Base-by-base conservation (phyloP, 164 flowering plant genomes). In the Liquidambar formosana region DNA sequence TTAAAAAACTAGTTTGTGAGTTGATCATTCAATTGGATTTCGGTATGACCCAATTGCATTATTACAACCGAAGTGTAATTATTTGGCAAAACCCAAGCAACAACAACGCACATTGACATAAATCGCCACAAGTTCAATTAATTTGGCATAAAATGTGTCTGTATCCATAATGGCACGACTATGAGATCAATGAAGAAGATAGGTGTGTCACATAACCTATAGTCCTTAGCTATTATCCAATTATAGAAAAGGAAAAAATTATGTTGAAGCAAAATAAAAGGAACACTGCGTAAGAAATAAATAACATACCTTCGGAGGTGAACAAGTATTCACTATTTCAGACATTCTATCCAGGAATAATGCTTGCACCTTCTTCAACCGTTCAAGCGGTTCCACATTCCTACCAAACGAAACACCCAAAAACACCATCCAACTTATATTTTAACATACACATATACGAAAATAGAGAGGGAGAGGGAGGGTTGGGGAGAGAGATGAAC, bases 361-460 rank as follows among this genome's bases (percentile, higher is more conserved):
- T 5, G 73, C 65, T n/a, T 83, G 82, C n/a, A 82, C 84, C 62
- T 77, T 79, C 78, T 85, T 86, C 78, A 95, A 69, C 68, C 78
- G 78, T 57, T 80, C 88, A 47, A 86, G 60, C 0, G 97, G 98
- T 71, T 88, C 68, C 3, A 96, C 97, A 70, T 87, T 84, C 88
- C 99, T 94, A 75, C n/a, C 15, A 44, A 28, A 4, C 10, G 8
- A 61, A 25, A 41, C 10, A 54, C 58, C 27, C 19, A 21, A 72
- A 54, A 45, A 15, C 5, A 9, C 11, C 13, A 48, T 22, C 2
- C 10, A 47, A 19, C 9, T 54, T 1, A 4, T 57, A 26, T 18
- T 18, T 15, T 12, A 14, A 58, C 65, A 44, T 8, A 15, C 48
- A 62, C 1, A 45, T 43, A 1, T 62, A 61, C n/a, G 43, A 2